These are phyloP conservation scores for Funneliformis geosporum DNA, from an alignment of 192 early-diverging fungal species.

Conservation along the genomic window DNA sequence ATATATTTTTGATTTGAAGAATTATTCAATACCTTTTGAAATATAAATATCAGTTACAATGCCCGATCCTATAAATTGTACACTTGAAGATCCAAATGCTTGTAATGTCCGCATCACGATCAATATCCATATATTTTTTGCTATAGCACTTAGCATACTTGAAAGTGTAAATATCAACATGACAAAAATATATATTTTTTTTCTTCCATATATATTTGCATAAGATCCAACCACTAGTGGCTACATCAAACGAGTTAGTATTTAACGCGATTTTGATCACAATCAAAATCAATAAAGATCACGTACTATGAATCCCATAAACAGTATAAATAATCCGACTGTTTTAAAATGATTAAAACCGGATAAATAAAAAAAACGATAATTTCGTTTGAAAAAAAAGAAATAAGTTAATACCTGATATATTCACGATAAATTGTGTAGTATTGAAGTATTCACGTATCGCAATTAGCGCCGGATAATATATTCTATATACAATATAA, in stretches of 20 bases:
- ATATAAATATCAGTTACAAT: slow-evolving; percentile 38
- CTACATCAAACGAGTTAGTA: slow-evolving; percentile 28
- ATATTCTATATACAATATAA: not conserved
- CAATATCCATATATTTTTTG: slow-evolving; percentile 42
- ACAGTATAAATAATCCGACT: not conserved
- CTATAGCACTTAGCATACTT: slow-evolving; percentile 36
- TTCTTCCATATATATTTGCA: slow-evolving; percentile 41
- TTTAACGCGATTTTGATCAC: not conserved
- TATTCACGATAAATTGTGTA: not conserved
- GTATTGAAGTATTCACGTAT: not conserved
- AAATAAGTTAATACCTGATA: not conserved
- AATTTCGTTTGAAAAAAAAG: not conserved
- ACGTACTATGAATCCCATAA: not conserved
- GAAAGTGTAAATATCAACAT: slow-evolving; percentile 43
- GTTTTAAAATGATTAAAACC: not conserved
- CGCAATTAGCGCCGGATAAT: not conserved
- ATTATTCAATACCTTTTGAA: not conserved
- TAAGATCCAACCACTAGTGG: slow-evolving; percentile 43
- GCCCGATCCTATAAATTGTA: slow-evolving; percentile 37
- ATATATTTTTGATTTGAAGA: too few species aligned
- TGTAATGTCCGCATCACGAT: slow-evolving; percentile 43
- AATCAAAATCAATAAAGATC: not conserved
- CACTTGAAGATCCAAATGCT: slow-evolving; percentile 38
- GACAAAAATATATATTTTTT: slow-evolving; percentile 39
- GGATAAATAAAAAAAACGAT: not conserved